These are phyloP conservation scores for Apiospora arundinis DNA, from an alignment of 2,329 filamentous ascomycete species.

Conservation along the genomic window DNA sequence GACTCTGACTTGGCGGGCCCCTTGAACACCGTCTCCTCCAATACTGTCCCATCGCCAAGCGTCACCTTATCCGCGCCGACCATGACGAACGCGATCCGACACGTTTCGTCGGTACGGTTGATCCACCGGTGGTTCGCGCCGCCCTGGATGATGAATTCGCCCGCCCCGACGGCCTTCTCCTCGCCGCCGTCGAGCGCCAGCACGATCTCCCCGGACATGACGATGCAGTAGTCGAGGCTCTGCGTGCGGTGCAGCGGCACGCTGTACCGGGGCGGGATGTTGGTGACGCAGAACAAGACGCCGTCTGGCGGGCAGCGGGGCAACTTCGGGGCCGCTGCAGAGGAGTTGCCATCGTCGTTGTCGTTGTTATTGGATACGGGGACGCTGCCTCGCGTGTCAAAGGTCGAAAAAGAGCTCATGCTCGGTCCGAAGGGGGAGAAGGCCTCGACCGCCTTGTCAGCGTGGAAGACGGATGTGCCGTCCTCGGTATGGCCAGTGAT, in stretches of 20 bases:
- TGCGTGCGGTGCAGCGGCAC: slow-evolving; percentile 59
- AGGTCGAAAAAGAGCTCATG: slow-evolving; percentile 38
- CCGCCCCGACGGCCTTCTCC: slow-evolving; percentile 43
- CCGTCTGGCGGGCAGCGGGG: slow-evolving; percentile 45
- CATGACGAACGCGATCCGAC: slow-evolving; percentile 48
- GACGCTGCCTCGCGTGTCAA: slow-evolving; percentile 38
- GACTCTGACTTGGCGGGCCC: not conserved
- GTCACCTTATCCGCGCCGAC: slow-evolving; percentile 48
- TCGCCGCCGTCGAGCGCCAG: slow-evolving; percentile 59
- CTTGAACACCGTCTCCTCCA: slow-evolving; percentile 43
- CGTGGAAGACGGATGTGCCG: slow-evolving; percentile 41
- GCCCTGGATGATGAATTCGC: slow-evolving; percentile 49
- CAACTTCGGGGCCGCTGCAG: slow-evolving; percentile 26
- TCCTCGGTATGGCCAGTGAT: slow-evolving; percentile 38
- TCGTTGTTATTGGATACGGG: slow-evolving; percentile 39
- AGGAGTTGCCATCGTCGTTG: too few relatives aligned
- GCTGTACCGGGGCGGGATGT: slow-evolving; percentile 38
- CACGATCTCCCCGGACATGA: slow-evolving; percentile 60
- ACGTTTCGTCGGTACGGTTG: slow-evolving; percentile 46
- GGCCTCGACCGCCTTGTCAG: slow-evolving; percentile 35
- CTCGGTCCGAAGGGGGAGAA: slow-evolving; percentile 42
- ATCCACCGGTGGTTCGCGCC: slow-evolving; percentile 57
- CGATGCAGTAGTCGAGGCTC: slow-evolving; percentile 60
- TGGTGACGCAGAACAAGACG: slow-evolving; percentile 42
- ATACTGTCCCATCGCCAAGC: slow-evolving; percentile 42